Percentiles rank a stretch among this genome's conserved stretches.
Evolutionary conservation across 805 yeast genomes (phyloP).

Genomic region (Starmerella geochares): DNA sequence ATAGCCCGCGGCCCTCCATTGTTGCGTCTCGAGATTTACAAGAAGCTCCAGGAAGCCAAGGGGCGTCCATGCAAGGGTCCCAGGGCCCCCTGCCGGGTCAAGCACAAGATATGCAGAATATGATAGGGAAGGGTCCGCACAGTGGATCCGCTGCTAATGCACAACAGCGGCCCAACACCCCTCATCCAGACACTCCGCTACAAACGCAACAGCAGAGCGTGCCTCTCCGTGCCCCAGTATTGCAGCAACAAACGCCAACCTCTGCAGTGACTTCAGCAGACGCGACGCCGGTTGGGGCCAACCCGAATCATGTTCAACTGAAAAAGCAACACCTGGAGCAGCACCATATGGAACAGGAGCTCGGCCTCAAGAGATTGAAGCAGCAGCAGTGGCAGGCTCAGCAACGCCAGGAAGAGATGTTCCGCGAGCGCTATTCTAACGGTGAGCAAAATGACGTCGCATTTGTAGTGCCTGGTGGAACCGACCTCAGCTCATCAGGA

Average conservation of each 20-base stretch:
- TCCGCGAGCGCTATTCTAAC: conserved; percentile 12
- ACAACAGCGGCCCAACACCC: neutral
- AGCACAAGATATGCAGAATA: neutral
- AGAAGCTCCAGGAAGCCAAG: neutral
- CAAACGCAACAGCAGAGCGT: neutral
- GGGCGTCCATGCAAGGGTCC: neutral
- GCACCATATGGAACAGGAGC: conserved; percentile 24
- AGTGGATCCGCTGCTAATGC: neutral
- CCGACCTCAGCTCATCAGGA: conserved; percentile 17
- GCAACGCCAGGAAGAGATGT: conserved; percentile 27
- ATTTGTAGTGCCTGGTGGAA: conserved; percentile 23
- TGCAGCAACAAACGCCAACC: neutral
- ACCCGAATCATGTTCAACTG: neutral
- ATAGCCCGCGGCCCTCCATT: neutral
- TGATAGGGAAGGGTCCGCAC: neutral
- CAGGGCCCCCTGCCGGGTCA: neutral
- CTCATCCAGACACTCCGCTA: neutral
- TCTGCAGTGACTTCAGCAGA: neutral
- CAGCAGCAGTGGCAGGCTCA: conserved; percentile 28
- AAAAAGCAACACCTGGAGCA: conserved; percentile 21
- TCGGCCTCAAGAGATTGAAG: conserved; percentile 19
- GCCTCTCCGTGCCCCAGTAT: neutral
- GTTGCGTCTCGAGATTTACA: neutral
- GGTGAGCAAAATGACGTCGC: conserved; percentile 20
- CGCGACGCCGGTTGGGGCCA: neutral